Conservation (phyloP, 2,329 filamentous ascomycete genomes). For the Xylariaceae sp. region DNA sequence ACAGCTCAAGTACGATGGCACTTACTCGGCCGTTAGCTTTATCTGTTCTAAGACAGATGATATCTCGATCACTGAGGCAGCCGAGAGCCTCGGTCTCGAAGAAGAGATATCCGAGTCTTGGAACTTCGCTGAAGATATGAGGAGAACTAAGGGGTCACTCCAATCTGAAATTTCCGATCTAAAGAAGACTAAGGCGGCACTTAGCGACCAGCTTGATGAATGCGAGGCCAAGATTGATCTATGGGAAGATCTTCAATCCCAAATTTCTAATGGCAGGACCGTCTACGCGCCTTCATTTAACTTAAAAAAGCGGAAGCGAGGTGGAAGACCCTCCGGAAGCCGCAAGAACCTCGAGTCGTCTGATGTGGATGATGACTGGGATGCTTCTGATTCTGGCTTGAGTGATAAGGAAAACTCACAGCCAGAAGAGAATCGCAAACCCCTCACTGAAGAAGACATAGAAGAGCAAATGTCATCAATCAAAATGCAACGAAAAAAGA, state of each 20-base stretch:
- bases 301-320: constrained; percentile 51
- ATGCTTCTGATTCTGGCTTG: constrained; percentile 37
- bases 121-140: constrained; percentile 36
- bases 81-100: constrained; percentile 45
- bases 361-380: constrained; percentile 32
- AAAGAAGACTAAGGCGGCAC: constrained; percentile 40
- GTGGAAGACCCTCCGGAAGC: constrained; percentile 18
- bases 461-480: constrained; percentile 41
- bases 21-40: constrained; percentile 60
- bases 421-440: constrained; percentile 31
- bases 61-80: constrained; percentile 50
- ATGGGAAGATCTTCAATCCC: constrained; percentile 37
- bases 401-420: constrained; percentile 38
- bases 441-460: constrained; percentile 51
- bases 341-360: constrained; percentile 20
- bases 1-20: constrained; percentile 65
- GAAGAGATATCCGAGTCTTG: constrained; percentile 46
- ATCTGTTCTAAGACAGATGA: constrained; percentile 58
- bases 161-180: constrained; percentile 31
- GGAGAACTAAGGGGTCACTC: constrained; percentile 2
- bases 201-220: constrained; percentile 42
- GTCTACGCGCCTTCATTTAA: constrained; percentile 37
- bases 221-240: constrained; percentile 48
- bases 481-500: constrained; percentile 39
- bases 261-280: constrained; percentile 47